Evolutionary conservation across 2,329 filamentous ascomycete species (phyloP).

Genomic region (Penicillium sp.): DNA sequence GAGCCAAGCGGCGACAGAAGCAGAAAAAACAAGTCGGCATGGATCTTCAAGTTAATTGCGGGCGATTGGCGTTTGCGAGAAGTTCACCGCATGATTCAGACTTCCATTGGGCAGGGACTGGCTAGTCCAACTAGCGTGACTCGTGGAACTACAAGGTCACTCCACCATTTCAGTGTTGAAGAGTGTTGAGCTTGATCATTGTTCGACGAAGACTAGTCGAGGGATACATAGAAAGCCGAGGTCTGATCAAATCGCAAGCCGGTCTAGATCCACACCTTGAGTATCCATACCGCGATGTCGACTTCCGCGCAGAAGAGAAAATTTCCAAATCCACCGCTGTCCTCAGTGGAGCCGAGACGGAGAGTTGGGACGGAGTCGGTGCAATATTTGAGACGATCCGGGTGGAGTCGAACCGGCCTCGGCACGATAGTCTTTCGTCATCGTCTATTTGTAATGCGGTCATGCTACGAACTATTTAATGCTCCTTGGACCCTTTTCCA

Average conservation of each 20-base stretch:
- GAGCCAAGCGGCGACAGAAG: background rate
- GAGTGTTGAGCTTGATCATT: no score
- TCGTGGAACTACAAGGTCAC: background rate
- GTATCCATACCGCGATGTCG: no score
- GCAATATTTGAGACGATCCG: background rate
- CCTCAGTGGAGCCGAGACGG: background rate
- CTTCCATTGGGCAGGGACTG: background rate
- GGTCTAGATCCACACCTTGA: no score
- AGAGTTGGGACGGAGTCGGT: constrained; percentile 5
- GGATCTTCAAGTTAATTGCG: background rate
- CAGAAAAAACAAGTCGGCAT: background rate
- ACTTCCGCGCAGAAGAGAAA: no score
- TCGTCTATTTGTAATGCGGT: constrained; percentile 3
- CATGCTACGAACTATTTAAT: background rate
- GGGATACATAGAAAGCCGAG: no score
- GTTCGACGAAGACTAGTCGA: no score
- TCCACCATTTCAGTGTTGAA: background rate
- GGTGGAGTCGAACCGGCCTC: background rate
- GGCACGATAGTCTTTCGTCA: background rate
- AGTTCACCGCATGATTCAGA: background rate
- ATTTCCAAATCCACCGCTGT: no score
- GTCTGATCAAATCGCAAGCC: background rate
- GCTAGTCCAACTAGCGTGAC: background rate
- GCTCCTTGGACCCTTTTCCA: background rate
- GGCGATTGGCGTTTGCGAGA: no score